These are phyloP conservation scores for Elongisporangium undulatum DNA, from an alignment of 352 stramenopile species.

Conservation along the genomic window DNA sequence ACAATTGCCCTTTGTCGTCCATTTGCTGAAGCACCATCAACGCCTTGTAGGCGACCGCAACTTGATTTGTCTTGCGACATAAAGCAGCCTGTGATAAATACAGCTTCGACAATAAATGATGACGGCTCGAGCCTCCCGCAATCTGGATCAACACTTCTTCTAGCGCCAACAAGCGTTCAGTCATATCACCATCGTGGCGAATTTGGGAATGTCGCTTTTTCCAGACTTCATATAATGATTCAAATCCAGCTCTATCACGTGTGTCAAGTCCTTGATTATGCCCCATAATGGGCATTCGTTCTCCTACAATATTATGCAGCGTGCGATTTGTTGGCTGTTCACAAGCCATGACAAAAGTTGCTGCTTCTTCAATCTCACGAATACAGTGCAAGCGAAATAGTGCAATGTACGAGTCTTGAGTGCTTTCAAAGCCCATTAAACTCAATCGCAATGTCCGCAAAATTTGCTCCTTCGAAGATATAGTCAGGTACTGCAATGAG, in stretches of 20 bases:
- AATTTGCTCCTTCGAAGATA: slow-evolving; percentile 40
- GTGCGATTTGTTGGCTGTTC: neutral
- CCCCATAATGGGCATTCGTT: neutral
- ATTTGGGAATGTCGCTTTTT: slow-evolving; percentile 32
- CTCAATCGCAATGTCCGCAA: slow-evolving; percentile 51
- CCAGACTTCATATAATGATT: slow-evolving; percentile 36
- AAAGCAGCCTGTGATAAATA: slow-evolving; percentile 50
- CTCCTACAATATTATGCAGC: neutral
- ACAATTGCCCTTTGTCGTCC: slow-evolving; percentile 21
- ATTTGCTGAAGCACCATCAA: slow-evolving; percentile 63
- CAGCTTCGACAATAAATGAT: slow-evolving; percentile 31
- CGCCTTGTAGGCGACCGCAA: slow-evolving; percentile 63
- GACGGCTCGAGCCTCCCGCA: slow-evolving; percentile 14
- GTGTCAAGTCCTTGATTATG: neutral
- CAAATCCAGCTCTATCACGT: neutral
- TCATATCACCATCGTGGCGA: slow-evolving; percentile 48
- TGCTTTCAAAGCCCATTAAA: slow-evolving; percentile 64
- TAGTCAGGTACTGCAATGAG: slow-evolving; percentile 27
- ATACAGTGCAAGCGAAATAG: slow-evolving; percentile 57
- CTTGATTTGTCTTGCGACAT: slow-evolving; percentile 58
- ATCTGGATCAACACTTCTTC: slow-evolving; percentile 59
- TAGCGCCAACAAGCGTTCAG: slow-evolving; percentile 52
- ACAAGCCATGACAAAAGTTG: slow-evolving; percentile 7
- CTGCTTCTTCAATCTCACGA: slow-evolving; percentile 54
- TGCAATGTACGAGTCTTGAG: slow-evolving; percentile 49